A percentile compares a stretch with the other conserved stretches of the same genome.
Evolutionary conservation across 805 yeast species (phyloP).

Genomic region (Kodamaea hsintzibuensis): DNA sequence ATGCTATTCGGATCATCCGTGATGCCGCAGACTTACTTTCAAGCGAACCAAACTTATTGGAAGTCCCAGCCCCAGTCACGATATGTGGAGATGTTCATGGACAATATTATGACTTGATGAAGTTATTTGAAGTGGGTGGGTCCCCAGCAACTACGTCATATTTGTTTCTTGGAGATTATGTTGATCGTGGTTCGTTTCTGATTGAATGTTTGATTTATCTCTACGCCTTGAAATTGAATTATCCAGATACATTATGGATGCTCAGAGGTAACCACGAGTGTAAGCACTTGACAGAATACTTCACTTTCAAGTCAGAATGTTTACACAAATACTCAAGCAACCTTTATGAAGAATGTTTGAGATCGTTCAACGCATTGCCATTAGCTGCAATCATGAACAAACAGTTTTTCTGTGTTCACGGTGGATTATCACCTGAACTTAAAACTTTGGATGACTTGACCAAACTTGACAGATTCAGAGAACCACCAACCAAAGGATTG

Average conservation of each 20-base stretch:
- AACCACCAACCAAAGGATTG: constrained; percentile 90
- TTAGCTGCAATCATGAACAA: constrained; percentile 91
- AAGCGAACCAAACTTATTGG: constrained; percentile 75
- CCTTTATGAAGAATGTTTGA: constrained; percentile 72
- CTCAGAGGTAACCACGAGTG: constrained; percentile 96
- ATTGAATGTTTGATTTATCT: constrained; percentile 77
- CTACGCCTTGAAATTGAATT: constrained; percentile 76
- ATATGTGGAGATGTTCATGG: constrained; percentile 99
- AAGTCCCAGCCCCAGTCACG: constrained; percentile 89
- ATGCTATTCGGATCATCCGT: constrained; percentile 64
- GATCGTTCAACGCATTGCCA: constrained; percentile 84
- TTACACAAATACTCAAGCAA: constrained; percentile 69
- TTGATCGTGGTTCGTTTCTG: constrained; percentile 90
- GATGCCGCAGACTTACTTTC: constrained; percentile 64
- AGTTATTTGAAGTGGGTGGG: constrained; percentile 92
- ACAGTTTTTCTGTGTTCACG: constrained; percentile 95
- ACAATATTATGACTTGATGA: constrained; percentile 86
- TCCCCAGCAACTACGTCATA: constrained; percentile 76
- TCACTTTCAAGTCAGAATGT: constrained; percentile 91
- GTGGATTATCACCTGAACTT: constrained; percentile 89
- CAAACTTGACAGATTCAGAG: constrained; percentile 75
- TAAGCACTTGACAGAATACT: constrained; percentile 87
- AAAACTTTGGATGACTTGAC: constrained; percentile 67
- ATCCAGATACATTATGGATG: constrained; percentile 73
- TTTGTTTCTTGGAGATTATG: constrained; percentile 90